A percentile compares a stretch with the other conserved stretches of the same genome.
These are phyloP conservation scores for Eurotiales sp. DNA, from an alignment of 2,329 filamentous ascomycete species.

Conservation along the genomic window DNA sequence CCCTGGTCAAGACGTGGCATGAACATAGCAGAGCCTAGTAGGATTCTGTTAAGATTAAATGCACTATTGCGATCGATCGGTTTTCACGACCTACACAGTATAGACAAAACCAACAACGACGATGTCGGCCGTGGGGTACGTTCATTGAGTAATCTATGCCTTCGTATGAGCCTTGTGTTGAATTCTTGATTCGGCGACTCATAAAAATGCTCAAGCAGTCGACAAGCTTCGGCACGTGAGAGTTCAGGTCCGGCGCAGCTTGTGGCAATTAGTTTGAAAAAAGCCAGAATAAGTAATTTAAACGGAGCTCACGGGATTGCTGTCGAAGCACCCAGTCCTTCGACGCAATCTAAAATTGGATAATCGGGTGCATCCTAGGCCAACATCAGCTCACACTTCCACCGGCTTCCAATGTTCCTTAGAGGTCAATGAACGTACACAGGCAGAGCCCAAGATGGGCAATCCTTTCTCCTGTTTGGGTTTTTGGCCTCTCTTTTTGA, in stretches of 20 bases:
- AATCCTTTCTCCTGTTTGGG: background rate
- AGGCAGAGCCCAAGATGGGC: background rate
- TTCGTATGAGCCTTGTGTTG: background rate
- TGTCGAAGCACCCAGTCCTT: background rate
- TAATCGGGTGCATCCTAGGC: background rate
- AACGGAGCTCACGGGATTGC: no score
- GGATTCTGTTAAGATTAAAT: background rate
- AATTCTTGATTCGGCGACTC: constrained; percentile 3
- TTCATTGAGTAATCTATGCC: background rate
- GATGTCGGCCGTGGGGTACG: background rate
- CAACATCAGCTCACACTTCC: background rate
- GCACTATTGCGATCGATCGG: background rate
- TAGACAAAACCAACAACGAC: background rate
- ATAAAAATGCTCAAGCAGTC: constrained; percentile 2
- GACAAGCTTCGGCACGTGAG: background rate
- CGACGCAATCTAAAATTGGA: background rate
- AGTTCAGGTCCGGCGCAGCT: background rate
- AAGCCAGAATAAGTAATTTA: no score
- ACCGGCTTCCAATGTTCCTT: background rate
- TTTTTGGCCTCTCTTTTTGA: background rate
- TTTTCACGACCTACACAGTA: background rate
- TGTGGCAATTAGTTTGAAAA: background rate
- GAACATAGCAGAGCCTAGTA: constrained; percentile 2
- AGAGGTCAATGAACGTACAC: background rate
- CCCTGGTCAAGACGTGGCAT: background rate